Conservation (phyloP, 768 basidiomycete genomes). For the Suillus cothurnatus region DNA sequence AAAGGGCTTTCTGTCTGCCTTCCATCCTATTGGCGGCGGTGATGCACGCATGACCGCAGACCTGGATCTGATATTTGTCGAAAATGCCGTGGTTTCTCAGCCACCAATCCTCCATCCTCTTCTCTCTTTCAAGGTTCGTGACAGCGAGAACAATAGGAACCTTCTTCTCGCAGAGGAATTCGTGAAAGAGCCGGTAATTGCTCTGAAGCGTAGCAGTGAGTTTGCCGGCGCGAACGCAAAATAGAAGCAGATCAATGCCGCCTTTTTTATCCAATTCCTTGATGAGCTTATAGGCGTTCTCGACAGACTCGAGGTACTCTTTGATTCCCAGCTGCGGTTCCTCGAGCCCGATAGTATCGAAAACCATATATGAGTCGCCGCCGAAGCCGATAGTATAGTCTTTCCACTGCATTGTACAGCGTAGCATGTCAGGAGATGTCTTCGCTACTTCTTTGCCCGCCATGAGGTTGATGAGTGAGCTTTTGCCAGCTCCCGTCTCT, state of each 20-base stretch:
- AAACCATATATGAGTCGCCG: conserved; percentile 27
- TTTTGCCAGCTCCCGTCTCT: conserved; percentile 41
- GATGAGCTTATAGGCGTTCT: conserved; percentile 37
- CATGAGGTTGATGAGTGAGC: conserved; percentile 47
- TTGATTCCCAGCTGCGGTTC: conserved; percentile 31
- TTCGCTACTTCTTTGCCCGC: conserved; percentile 29
- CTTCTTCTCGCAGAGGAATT: conserved; percentile 38
- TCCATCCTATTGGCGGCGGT: conserved; percentile 28
- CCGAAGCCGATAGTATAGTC: conserved; percentile 22
- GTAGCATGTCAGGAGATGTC: conserved; percentile 34
- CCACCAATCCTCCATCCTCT: conserved; percentile 24
- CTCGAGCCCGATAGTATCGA: conserved; percentile 39
- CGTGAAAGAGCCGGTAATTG: conserved; percentile 43
- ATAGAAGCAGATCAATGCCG: conserved; percentile 46
- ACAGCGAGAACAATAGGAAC: conserved; percentile 31
- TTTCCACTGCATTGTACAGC: conserved; percentile 39
- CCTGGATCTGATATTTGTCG: conserved; percentile 27
- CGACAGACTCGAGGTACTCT: conserved; percentile 30
- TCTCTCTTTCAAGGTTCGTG: conserved; percentile 33
- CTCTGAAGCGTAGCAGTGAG: conserved; percentile 37
- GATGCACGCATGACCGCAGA: conserved; percentile 37
- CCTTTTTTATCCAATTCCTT: conserved; percentile 25
- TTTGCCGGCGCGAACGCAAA: conserved; percentile 41
- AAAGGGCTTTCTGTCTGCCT: conserved; percentile 24
- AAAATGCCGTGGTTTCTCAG: conserved; percentile 17